Conservation (phyloP, 768 basidiomycete species). For the Pisolithus tinctorius region DNA sequence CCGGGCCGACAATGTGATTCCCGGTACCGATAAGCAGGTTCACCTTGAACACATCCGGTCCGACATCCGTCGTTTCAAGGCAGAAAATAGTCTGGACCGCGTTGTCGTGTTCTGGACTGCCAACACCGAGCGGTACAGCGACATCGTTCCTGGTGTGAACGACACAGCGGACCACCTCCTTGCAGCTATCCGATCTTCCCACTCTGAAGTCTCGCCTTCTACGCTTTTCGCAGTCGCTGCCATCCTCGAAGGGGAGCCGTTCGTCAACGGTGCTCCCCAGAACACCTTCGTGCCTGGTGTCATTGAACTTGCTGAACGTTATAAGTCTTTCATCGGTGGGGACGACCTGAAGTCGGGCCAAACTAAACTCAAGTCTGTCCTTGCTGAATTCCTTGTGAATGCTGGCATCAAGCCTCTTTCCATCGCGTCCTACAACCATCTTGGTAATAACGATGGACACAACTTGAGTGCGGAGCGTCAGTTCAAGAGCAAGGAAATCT, state of each 20-base stretch:
- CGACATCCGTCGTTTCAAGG: constrained; percentile 94
- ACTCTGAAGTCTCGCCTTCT: constrained; percentile 93
- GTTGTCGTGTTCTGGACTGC: constrained; percentile 97
- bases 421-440: constrained; percentile 97
- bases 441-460: constrained; percentile 96
- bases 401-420: constrained; percentile 97
- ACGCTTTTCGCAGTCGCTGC: constrained; percentile 93
- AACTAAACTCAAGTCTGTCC: constrained; percentile 94
- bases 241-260: constrained; percentile 92
- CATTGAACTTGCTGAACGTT: constrained; percentile 85
- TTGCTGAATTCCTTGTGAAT: constrained; percentile 98
- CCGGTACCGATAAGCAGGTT: constrained; percentile 78
- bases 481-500: constrained; percentile 98
- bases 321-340: constrained; percentile 90
- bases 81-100: constrained; percentile 73
- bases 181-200: constrained; percentile 71
- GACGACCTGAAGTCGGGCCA: constrained; percentile 98
- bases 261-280: constrained; percentile 96
- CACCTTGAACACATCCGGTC: constrained; percentile 89
- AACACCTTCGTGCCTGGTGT: constrained; percentile 98
- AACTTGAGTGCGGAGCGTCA: constrained; percentile 87
- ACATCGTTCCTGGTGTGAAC: constrained; percentile 90
- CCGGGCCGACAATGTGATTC: constrained; percentile 89
- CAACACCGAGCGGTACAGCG: constrained; percentile 97
- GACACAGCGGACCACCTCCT: constrained; percentile 90